These are phyloP conservation scores for Melaleuca alternifolia DNA, from an alignment of 345 rosid species.

Conservation along the genomic window DNA sequence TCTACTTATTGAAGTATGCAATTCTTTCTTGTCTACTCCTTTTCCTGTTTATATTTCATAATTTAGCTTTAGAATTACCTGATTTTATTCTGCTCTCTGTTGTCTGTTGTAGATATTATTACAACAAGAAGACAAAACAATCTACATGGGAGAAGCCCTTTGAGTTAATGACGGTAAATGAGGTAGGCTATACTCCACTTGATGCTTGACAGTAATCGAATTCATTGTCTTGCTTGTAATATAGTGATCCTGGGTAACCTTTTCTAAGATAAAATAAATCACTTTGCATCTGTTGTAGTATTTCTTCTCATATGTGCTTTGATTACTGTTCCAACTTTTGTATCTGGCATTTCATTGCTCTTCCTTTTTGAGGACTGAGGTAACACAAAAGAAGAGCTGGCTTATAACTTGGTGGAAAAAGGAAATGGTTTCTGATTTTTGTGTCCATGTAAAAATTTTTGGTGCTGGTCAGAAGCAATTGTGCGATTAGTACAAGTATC, in stretches of 20 bases:
- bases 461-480: background rate
- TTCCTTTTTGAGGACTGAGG: background rate
- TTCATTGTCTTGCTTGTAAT: background rate
- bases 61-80: background rate
- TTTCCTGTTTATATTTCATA: background rate
- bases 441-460: background rate
- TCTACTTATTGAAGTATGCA: background rate
- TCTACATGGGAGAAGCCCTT: constrained; percentile 95
- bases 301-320: background rate
- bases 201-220: background rate
- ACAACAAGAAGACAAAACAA: constrained; percentile 66
- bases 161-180: constrained; percentile 84
- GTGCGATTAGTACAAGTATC: background rate
- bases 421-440: background rate
- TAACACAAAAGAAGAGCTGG: background rate
- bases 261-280: background rate
- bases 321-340: background rate
- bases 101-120: constrained; percentile 54
- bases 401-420: background rate
- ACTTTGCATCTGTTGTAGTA: background rate
- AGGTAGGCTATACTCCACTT: constrained; percentile 42
- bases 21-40: background rate
- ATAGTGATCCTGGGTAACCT: background rate
- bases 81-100: background rate
- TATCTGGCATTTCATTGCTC: background rate